Evolutionary conservation across 768 basidiomycete genomes (phyloP).

Genomic region (Mycena belliarum): DNA sequence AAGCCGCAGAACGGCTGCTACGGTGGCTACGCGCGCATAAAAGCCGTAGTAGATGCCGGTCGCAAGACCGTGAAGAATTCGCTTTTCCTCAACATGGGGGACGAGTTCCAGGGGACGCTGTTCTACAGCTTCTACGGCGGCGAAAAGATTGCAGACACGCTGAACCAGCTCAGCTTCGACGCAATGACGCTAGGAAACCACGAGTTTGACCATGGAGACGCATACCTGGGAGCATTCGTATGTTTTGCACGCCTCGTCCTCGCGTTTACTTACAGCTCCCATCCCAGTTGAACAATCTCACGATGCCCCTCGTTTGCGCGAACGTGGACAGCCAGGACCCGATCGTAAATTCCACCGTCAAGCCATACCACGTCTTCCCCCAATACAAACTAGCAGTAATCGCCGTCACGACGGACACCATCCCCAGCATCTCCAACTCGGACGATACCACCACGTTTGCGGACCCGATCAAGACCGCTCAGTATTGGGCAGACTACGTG

Average conservation of each 20-base stretch:
- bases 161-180: conserved; percentile 47
- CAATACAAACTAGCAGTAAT: conserved; percentile 43
- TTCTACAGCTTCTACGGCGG: conserved; percentile 48
- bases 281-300: conserved; percentile 36
- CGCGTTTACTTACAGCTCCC: neutral
- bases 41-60: conserved; percentile 36
- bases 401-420: conserved; percentile 44
- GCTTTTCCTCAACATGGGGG: conserved; percentile 46
- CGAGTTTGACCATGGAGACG: conserved; percentile 47
- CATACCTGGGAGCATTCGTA: conserved; percentile 36
- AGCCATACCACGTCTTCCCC: conserved; percentile 41
- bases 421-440: conserved; percentile 39
- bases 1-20: conserved; percentile 38
- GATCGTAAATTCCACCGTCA: conserved; percentile 31
- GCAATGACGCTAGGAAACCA: conserved; percentile 49
- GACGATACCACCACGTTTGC: conserved; percentile 40
- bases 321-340: conserved; percentile 42
- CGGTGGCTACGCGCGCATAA: conserved; percentile 45
- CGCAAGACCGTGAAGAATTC: conserved; percentile 35
- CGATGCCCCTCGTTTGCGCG: conserved; percentile 45
- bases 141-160: conserved; percentile 39
- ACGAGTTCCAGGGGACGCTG: conserved; percentile 50
- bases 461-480: conserved; percentile 38
- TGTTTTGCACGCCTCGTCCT: neutral
- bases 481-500: conserved; percentile 39